A percentile compares a stretch with the other conserved stretches of the same genome.
These are phyloP conservation scores for Nigrospora sphaerica DNA, from an alignment of 2,329 filamentous ascomycete species.

Conservation along the genomic window DNA sequence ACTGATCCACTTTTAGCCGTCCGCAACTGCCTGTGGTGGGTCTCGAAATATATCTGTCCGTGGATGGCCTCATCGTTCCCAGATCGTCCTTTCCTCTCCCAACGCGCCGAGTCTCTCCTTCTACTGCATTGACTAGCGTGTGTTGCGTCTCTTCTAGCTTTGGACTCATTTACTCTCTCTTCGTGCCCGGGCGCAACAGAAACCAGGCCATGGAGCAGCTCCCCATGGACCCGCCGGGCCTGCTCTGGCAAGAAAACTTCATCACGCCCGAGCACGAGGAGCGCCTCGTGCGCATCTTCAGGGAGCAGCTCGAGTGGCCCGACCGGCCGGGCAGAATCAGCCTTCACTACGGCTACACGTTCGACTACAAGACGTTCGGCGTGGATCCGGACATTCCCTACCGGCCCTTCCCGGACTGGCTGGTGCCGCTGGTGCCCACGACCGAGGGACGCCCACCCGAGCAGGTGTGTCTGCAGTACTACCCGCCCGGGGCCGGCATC, in stretches of 20 bases:
- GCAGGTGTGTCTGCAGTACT: slow-evolving; percentile 48
- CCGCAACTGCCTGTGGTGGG: too few species aligned
- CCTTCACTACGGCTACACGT: slow-evolving; percentile 49
- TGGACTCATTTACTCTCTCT: too few species aligned
- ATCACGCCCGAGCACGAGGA: slow-evolving; percentile 36
- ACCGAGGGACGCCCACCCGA: slow-evolving; percentile 38
- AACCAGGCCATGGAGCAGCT: slow-evolving; percentile 13
- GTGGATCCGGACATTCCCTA: slow-evolving; percentile 42
- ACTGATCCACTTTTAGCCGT: too few species aligned
- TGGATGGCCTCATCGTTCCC: too few species aligned
- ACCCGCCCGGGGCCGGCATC: slow-evolving; percentile 52
- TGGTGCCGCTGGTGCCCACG: slow-evolving; percentile 37
- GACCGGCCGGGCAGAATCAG: slow-evolving; percentile 37
- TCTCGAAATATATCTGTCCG: too few species aligned
- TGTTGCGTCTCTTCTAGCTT: too few species aligned
- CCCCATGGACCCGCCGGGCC: slow-evolving; percentile 24
- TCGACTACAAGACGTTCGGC: slow-evolving; percentile 52
- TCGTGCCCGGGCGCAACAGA: too few species aligned
- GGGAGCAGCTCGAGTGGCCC: slow-evolving; percentile 38
- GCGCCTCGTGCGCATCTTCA: slow-evolving; percentile 35
- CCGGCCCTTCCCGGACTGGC: slow-evolving; percentile 43
- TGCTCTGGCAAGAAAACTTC: slow-evolving; percentile 39
- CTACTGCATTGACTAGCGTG: too few species aligned
- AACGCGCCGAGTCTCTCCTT: too few species aligned
- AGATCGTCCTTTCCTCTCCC: too few species aligned